Evolutionary conservation across 805 yeast genomes (phyloP).

Genomic region (Ogataea salicorniae): DNA sequence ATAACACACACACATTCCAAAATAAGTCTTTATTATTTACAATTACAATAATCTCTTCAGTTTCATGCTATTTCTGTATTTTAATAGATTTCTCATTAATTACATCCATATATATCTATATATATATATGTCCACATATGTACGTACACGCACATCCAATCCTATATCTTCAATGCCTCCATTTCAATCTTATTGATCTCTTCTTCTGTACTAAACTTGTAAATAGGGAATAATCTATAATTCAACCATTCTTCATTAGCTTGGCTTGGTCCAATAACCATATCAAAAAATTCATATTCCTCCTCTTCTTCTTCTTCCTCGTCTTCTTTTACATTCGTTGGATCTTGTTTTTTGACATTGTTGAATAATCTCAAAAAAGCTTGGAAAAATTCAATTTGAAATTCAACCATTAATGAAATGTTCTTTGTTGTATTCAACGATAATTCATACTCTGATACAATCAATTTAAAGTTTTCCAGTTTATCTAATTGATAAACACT

Average conservation of each 20-base stretch:
- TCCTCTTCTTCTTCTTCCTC: slow-evolving; percentile 8
- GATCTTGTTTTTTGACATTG: background rate
- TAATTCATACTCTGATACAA: slow-evolving; percentile 18
- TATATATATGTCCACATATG: too few species aligned
- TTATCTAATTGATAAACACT: slow-evolving; percentile 6
- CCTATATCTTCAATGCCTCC: slow-evolving; percentile 2
- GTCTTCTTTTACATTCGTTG: background rate
- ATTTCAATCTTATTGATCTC: slow-evolving; percentile 1
- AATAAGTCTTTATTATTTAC: too few species aligned
- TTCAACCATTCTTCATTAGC: slow-evolving; percentile 17
- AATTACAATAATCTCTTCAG: too few species aligned
- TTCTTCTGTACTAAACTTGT: slow-evolving; percentile 13
- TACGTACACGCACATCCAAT: background rate
- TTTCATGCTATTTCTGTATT: background rate
- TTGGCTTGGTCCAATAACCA: slow-evolving; percentile 13
- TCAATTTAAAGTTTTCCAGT: slow-evolving; percentile 8
- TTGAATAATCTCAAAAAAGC: slow-evolving; percentile 7
- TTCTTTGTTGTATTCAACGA: slow-evolving; percentile 13
- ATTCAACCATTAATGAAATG: slow-evolving; percentile 11
- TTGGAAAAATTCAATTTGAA: slow-evolving; percentile 14
- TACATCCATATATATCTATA: background rate
- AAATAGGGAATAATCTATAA: slow-evolving; percentile 21
- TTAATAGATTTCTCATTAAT: background rate
- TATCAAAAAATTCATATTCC: slow-evolving; percentile 12
- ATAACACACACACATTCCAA: too few species aligned